Conservation (phyloP, 139 green algal genomes). For the Axilococcus clingmanii region DNA sequence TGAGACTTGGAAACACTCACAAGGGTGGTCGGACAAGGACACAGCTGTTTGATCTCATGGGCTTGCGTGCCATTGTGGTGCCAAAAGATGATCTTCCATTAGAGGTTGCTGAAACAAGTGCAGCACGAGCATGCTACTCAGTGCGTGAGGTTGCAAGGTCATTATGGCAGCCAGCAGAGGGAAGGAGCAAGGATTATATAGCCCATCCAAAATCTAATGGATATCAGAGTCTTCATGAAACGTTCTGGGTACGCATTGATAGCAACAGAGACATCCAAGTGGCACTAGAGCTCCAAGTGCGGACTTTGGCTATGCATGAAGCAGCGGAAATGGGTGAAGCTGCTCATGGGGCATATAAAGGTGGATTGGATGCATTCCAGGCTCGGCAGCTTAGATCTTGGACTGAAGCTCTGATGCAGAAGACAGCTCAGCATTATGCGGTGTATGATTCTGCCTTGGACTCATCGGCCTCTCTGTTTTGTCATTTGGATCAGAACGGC, state of each 20-base stretch:
- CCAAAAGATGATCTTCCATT: constrained; percentile 22
- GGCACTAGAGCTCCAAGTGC: constrained; percentile 1
- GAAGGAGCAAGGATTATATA: constrained; percentile 73
- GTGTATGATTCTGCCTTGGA: constrained; percentile 1
- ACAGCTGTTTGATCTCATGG: constrained; percentile 85
- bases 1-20: constrained; percentile 57
- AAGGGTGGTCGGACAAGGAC: constrained; percentile 44
- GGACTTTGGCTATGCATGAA: constrained; percentile 58
- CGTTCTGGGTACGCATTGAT: constrained; percentile 23
- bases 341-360: constrained; percentile 83
- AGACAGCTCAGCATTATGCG: neutral
- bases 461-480: constrained; percentile 37
- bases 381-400: constrained; percentile 13
- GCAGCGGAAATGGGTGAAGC: constrained; percentile 66
- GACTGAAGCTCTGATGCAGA: neutral
- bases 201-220: constrained; percentile 79
- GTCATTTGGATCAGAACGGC: constrained; percentile 43
- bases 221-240: constrained; percentile 83
- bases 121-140: constrained; percentile 59
- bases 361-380: constrained; percentile 52
- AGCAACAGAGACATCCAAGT: neutral
- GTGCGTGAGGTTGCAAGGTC: constrained; percentile 45
- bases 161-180: constrained; percentile 57
- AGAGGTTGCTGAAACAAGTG: constrained; percentile 15
- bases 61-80: constrained; percentile 73